A percentile compares a stretch with the other conserved stretches of the same genome.
Conservation (phyloP, 768 basidiomycete species). For the Lentinus brumalis region DNA sequence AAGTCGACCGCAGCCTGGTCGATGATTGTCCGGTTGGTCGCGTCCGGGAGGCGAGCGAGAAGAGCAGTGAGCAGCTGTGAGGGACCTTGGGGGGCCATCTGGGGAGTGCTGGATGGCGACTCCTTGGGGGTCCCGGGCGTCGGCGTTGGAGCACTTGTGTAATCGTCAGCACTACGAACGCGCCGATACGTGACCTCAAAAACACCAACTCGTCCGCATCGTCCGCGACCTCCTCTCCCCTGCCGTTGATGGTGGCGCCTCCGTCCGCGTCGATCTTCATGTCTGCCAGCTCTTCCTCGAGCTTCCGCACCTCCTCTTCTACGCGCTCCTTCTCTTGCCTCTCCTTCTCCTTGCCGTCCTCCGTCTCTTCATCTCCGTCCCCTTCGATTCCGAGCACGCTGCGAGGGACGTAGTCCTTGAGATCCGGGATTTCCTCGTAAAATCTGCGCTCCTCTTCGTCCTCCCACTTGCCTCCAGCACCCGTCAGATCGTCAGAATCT, state of each 20-base stretch:
- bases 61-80: slow-evolving; percentile 91
- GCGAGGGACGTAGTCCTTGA: slow-evolving; percentile 89
- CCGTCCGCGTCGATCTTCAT: slow-evolving; percentile 44
- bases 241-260: slow-evolving; percentile 15
- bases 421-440: slow-evolving; percentile 90
- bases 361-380: slow-evolving; percentile 37
- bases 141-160: slow-evolving; percentile 55
- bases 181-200: neutral
- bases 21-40: slow-evolving; percentile 85
- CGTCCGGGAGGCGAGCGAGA: slow-evolving; percentile 88
- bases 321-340: slow-evolving; percentile 57
- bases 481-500: slow-evolving; percentile 46
- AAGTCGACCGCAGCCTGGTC: slow-evolving; percentile 97
- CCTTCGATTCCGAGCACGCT: slow-evolving; percentile 76
- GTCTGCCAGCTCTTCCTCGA: slow-evolving; percentile 78
- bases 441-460: slow-evolving; percentile 96
- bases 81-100: slow-evolving; percentile 84
- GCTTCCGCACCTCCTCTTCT: slow-evolving; percentile 70
- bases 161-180: neutral
- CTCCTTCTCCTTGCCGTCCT: slow-evolving; percentile 45
- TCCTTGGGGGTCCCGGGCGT: slow-evolving; percentile 69
- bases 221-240: slow-evolving; percentile 36
- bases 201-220: slow-evolving; percentile 47
- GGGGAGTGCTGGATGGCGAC: slow-evolving; percentile 57
- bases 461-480: slow-evolving; percentile 83